Evolutionary conservation across 805 yeast genomes (phyloP), one percentile per base, ranked within the genome.

Genomic region (Candida insectorum): DNA sequence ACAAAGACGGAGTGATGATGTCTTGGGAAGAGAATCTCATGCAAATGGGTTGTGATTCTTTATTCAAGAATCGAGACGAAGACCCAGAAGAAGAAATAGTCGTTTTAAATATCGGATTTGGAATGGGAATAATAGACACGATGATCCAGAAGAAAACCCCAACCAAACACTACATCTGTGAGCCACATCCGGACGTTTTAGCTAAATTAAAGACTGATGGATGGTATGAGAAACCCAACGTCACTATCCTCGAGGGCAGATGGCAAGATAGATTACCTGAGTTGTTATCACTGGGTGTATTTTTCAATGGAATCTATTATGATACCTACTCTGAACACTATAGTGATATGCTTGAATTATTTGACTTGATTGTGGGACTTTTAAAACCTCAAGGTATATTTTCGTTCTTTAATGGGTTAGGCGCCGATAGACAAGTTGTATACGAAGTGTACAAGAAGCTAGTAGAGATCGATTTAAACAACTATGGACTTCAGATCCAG

Each of bases 1-100:
- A 81, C 32, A 68, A 73, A 29, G 97, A 89, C 49, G 97, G 96
- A 12, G 97, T 89, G 2, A 89, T 89, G 97, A 89, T 89, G 97
- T 83, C 82, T 47, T 89, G 97, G 97, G 97, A 89, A 54, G 71
- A 77, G 4, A 75, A 78, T 14, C 66, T 89, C 36, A 89, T 89
- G 97, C 65, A 71, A 33, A 68, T 80, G 11, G 95, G 95, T 1
- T 82, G 94, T 35, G 79, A 83, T 21, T 64, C 91, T 0, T 54
- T 91, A n/a, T 79, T 81, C 52, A 54, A 49, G 6, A 31, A 59
- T 48, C 52, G 53, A 1, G 65, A 68, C 23, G 70, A 65, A 24
- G 65, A 60, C 14, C 56, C 52, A 2, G 54, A 54, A 1, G 65
- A 68, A 22, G 70, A 65, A 25, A 46, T 69, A 14, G 72, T 65